These are phyloP conservation scores for Asterionellopsis glacialis DNA, from an alignment of 108 stramenopile species.

Conservation along the genomic window DNA sequence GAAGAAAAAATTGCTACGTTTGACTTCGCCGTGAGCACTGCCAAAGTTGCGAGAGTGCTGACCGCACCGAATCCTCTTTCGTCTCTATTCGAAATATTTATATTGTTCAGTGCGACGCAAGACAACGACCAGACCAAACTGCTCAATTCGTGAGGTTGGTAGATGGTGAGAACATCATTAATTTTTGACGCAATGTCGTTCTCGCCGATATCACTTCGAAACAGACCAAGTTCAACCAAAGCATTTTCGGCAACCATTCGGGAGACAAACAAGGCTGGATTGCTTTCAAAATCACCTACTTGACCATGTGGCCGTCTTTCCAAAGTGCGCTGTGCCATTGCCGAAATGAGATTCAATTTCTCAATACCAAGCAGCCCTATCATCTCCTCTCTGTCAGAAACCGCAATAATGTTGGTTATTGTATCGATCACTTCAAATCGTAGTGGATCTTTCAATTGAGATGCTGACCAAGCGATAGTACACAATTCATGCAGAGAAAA, in stretches of 20 bases:
- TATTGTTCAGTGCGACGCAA: not conserved
- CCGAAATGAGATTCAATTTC: conserved; percentile 50
- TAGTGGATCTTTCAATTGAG: conserved; percentile 43
- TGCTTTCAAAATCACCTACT: not conserved
- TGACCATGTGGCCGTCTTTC: too few species aligned
- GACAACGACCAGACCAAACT: conserved; percentile 45
- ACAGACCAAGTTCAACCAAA: not conserved
- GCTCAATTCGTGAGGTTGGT: conserved; percentile 47
- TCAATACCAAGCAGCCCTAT: conserved; percentile 22
- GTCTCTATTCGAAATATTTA: not conserved
- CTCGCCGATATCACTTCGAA: not conserved
- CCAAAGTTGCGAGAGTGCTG: not conserved
- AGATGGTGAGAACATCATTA: conserved; percentile 9
- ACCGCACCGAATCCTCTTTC: not conserved
- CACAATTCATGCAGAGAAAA: conserved; percentile 45
- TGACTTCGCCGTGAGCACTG: conserved; percentile 8
- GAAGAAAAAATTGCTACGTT: conserved; percentile 16
- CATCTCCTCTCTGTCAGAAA: conserved; percentile 20
- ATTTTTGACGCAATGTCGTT: not conserved
- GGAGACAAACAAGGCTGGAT: not conserved
- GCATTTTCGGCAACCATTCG: conserved; percentile 1
- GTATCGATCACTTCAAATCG: conserved; percentile 22
- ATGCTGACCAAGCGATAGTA: conserved; percentile 55
- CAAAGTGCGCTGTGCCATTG: conserved; percentile 15
- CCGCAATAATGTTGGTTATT: conserved; percentile 19